Evolutionary conservation across 768 basidiomycete genomes (phyloP).

Genomic region (Coprinopsis strossmayeri): DNA sequence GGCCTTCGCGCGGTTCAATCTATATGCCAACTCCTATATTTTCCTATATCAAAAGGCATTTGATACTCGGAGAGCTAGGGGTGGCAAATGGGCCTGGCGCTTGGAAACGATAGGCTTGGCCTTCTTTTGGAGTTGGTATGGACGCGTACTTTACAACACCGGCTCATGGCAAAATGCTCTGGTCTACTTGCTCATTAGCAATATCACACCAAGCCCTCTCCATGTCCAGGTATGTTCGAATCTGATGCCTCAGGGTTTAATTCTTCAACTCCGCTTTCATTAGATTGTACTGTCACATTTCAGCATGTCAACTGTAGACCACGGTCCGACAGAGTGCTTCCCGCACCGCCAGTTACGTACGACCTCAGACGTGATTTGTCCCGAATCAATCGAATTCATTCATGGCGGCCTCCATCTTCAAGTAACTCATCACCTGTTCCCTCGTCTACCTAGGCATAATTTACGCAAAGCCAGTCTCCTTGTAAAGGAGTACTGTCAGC

Average conservation of each 20-base stretch:
- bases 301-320: conserved; percentile 86
- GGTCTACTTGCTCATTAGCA: conserved; percentile 76
- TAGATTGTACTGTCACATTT: conserved; percentile 98
- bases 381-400: conserved; percentile 74
- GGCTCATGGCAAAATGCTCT: conserved; percentile 67
- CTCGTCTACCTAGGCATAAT: conserved; percentile 91
- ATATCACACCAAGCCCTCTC: conserved; percentile 81
- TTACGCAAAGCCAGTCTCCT: conserved; percentile 73
- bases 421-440: conserved; percentile 96
- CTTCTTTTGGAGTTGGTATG: conserved; percentile 92
- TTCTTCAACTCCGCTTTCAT: too few relatives aligned
- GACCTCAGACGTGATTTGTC: conserved; percentile 94
- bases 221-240: conserved; percentile 87
- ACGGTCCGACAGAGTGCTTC: conserved; percentile 90
- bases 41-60: conserved; percentile 65
- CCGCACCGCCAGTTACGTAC: conserved; percentile 92
- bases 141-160: conserved; percentile 58
- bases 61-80: conserved; percentile 55
- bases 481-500: conserved; percentile 83
- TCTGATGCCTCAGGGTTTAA: too few relatives aligned
- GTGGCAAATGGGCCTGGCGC: conserved; percentile 73
- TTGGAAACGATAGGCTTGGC: conserved; percentile 67
- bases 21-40: conserved; percentile 81
- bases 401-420: conserved; percentile 98
- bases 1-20: conserved; percentile 89